Base-by-base conservation (phyloP, 2,329 filamentous ascomycete species). In the Capronia coronata region DNA sequence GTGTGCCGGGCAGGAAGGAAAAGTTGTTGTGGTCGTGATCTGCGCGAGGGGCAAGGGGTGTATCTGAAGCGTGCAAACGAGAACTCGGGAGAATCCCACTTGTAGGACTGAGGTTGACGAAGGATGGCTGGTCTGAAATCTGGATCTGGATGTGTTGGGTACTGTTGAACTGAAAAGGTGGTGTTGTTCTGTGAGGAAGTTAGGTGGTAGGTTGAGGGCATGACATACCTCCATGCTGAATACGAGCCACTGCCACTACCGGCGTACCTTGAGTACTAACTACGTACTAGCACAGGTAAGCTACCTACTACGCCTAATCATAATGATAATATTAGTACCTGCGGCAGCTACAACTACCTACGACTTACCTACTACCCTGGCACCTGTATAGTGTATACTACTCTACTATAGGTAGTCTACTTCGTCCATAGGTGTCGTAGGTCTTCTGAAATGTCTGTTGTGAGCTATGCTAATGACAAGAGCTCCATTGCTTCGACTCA, bases 11-110 rank as follows among this genome's bases (percentile, higher is more conserved):
- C 19, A 39, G 38, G 52, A 37, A 44, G 48, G 52, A 37, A 44
- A 50, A 38, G 11, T 46, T 51, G 45, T 56, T 57, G 47, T 53
- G 49, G 42, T 48, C 21, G 42, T 38, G 37, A 35, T 54, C 23
- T 40, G 30, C 34, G 23, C 34, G 14, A 37, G 34, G 4, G 34
- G 19, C 16, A 37, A 37, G 30, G n/a, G 16, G 10, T 11, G 23
- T n/a, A 27, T 23, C 13, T 22, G 13, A 25, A 25, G 21, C 16
- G 41, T 18, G 45, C 25, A 34, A 25, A 18, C 16, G 22, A 34
- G 43, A 9, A 13, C 6, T 43, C 21, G 35, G 42, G 16, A 16
- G 22, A 32, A 38, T 19, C 14, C 13, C 16, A 38, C 35, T 11
- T 4, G 37, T 27, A 13, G 8, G 14, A 25, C 41, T 10, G 48